Evolutionary conservation across 2,329 filamentous ascomycete species (phyloP).

Genomic region (Paracoccidioides brasiliensis): DNA sequence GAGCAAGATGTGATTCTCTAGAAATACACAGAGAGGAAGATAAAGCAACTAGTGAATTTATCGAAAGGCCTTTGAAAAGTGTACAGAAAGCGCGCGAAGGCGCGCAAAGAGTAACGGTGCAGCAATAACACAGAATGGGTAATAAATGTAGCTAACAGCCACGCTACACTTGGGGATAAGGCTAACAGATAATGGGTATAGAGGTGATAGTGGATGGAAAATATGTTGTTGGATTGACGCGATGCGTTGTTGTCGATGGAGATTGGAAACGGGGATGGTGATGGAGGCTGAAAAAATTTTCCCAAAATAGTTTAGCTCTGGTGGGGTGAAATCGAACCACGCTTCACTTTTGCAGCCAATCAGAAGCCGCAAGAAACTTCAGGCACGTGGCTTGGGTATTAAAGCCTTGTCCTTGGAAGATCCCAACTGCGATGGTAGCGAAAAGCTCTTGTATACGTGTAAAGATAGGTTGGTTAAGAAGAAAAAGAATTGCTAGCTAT

Average conservation of each 20-base stretch:
- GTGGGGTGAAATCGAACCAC: neutral
- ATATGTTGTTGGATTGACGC: neutral
- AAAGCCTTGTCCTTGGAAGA: neutral
- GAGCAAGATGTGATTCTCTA: neutral
- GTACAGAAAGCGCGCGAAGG: neutral
- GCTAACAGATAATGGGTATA: neutral
- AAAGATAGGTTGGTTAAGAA: too few species aligned
- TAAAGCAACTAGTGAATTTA: neutral
- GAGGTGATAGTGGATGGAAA: neutral
- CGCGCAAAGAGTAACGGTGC: constrained; percentile 1
- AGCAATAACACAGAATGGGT: neutral
- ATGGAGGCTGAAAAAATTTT: neutral
- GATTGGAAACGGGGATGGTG: constrained; percentile 1
- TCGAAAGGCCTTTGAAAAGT: neutral
- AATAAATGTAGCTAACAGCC: neutral
- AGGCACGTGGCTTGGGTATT: neutral
- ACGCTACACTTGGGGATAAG: neutral
- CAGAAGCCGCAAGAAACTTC: neutral
- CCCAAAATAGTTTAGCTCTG: neutral
- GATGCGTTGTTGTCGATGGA: neutral
- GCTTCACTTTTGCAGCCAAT: constrained; percentile 1
- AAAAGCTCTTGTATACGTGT: neutral
- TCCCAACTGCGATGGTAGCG: neutral
- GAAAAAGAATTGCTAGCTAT: too few species aligned
- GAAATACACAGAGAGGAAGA: neutral